phyloP scores from a whole-genome alignment of 805 yeast genomes.

The Candida insectalens region DNA sequence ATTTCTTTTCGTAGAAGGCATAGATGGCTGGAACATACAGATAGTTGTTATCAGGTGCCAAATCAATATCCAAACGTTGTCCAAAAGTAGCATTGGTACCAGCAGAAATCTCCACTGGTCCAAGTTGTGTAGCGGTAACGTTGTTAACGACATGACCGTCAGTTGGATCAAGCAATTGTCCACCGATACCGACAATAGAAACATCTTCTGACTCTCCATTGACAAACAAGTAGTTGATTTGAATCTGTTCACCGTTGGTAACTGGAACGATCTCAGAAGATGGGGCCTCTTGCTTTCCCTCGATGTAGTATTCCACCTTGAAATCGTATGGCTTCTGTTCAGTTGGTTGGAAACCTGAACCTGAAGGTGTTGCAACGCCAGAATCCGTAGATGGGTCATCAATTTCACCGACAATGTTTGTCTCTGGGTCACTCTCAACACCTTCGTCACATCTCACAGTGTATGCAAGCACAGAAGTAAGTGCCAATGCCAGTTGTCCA shows the following conservation, averaged over 20 bases:
- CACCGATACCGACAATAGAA: constrained; percentile 60
- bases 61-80: constrained; percentile 51
- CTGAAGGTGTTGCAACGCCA: constrained; percentile 1
- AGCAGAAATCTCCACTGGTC: constrained; percentile 43
- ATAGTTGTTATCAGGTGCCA: constrained; percentile 49
- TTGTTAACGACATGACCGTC: constrained; percentile 45
- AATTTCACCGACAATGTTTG: constrained; percentile 2
- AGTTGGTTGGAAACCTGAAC: constrained; percentile 22
- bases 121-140: constrained; percentile 54
- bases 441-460: too few species aligned
- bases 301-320: constrained; percentile 37
- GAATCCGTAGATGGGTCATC: constrained; percentile 1
- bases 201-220: constrained; percentile 44
- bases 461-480: constrained; percentile 7
- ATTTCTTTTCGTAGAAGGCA: constrained; percentile 37
- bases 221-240: constrained; percentile 39
- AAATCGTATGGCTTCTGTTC: constrained; percentile 33
- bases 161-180: constrained; percentile 46
- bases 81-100: constrained; percentile 40
- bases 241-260: constrained; percentile 41
- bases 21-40: constrained; percentile 51
- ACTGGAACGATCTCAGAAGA: constrained; percentile 31
- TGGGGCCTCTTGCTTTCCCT: constrained; percentile 29
- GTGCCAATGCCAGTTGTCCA: constrained; percentile 9
- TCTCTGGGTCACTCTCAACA: too few species aligned